Evolutionary conservation across 2,329 filamentous ascomycete species (phyloP).

Genomic region (Venturia effusa): DNA sequence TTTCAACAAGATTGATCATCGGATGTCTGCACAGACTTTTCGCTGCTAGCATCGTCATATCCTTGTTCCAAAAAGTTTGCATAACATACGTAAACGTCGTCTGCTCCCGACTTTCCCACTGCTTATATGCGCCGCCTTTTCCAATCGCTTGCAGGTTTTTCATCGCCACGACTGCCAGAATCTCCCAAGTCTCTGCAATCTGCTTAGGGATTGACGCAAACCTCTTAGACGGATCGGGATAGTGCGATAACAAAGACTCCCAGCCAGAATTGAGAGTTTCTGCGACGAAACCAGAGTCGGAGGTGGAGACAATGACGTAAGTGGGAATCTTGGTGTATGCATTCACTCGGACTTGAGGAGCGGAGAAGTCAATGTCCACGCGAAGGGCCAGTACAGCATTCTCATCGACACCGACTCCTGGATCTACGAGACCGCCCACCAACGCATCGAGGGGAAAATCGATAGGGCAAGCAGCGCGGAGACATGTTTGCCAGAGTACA

Average conservation of each 20-base stretch:
- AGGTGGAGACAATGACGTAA: not conserved
- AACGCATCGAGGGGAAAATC: slow-evolving; percentile 1
- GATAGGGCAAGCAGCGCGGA: not conserved
- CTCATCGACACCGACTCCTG: not conserved
- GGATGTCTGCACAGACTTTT: not conserved
- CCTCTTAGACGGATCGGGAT: not conserved
- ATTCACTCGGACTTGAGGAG: not conserved
- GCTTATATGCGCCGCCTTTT: not conserved
- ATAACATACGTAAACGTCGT: not conserved
- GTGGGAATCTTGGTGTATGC: not conserved
- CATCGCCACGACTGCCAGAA: not conserved
- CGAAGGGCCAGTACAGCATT: not conserved
- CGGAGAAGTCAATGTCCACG: slow-evolving; percentile 1
- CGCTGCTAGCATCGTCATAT: not conserved
- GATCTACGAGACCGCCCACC: slow-evolving; percentile 1
- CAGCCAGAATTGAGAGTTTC: not conserved
- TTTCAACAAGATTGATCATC: not conserved
- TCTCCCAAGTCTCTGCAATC: not conserved
- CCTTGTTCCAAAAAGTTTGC: not conserved
- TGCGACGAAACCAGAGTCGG: not conserved
- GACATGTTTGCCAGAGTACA: not conserved
- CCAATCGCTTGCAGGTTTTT: not conserved
- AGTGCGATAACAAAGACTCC: not conserved
- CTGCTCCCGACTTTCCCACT: not conserved
- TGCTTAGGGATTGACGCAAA: not conserved